phyloP scores from a whole-genome alignment of 164 flowering plant species.

The Warburgia ugandensis region DNA sequence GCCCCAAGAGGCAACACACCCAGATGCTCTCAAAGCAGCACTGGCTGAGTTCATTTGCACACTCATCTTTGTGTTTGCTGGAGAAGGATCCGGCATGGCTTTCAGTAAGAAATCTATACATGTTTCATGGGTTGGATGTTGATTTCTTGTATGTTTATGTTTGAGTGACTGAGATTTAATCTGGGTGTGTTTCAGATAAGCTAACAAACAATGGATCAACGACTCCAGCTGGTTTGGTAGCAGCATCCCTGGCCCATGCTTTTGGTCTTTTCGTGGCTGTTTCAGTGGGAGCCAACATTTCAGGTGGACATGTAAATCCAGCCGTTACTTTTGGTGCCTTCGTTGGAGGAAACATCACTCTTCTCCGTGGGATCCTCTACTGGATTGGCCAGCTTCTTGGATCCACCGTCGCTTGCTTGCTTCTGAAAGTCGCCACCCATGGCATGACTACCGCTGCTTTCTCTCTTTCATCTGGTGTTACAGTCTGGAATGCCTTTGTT shows the following conservation, averaged over 20 bases:
- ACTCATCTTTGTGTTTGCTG: constrained; percentile 50
- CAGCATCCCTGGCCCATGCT: constrained; percentile 34
- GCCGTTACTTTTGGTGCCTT: constrained; percentile 53
- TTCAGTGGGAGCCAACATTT: constrained; percentile 41
- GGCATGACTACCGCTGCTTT: constrained; percentile 14
- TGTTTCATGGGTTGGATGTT: too few species aligned
- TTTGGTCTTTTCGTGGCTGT: constrained; percentile 46
- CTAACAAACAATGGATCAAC: constrained; percentile 24
- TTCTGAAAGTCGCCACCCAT: constrained; percentile 31
- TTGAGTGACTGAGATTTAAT: too few species aligned
- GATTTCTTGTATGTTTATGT: too few species aligned
- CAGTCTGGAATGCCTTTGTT: constrained; percentile 11
- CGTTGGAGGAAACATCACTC: constrained; percentile 43
- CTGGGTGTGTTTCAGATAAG: too few species aligned
- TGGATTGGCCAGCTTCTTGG: constrained; percentile 49
- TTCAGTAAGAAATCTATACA: constrained; percentile 16
- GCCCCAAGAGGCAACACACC: constrained; percentile 27
- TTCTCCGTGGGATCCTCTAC: constrained; percentile 40
- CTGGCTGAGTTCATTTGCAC: constrained; percentile 44
- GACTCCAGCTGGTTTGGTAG: constrained; percentile 36
- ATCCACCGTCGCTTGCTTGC: constrained; percentile 35
- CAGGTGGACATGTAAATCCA: constrained; percentile 57
- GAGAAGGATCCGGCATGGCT: constrained; percentile 49
- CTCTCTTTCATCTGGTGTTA: constrained; percentile 6
- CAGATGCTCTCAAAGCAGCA: constrained; percentile 33